These are phyloP conservation scores for Coprinopsis strossmayeri DNA, from an alignment of 768 basidiomycete species.

Conservation along the genomic window DNA sequence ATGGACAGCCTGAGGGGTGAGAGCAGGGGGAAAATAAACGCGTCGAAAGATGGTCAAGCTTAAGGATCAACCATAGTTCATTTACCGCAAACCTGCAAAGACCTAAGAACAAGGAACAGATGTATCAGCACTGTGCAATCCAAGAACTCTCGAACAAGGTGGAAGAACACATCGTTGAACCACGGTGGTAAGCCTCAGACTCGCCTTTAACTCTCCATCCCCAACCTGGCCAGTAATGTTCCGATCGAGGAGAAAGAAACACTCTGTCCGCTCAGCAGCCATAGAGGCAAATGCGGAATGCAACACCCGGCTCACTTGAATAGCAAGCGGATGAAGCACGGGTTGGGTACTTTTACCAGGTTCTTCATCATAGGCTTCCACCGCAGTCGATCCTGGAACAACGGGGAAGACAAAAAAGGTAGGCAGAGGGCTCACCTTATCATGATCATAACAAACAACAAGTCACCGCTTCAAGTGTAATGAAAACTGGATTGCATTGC, in stretches of 20 bases:
- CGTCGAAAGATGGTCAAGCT: too few relatives aligned
- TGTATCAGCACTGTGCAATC: too few relatives aligned
- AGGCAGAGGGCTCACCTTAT: too few relatives aligned
- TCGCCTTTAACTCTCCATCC: slow-evolving; percentile 84
- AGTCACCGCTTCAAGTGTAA: background rate
- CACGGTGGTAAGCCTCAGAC: slow-evolving; percentile 53
- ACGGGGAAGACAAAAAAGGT: too few relatives aligned
- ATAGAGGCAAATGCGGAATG: slow-evolving; percentile 20
- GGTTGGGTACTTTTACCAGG: slow-evolving; percentile 89
- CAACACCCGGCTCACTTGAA: slow-evolving; percentile 28
- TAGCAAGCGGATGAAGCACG: slow-evolving; percentile 26
- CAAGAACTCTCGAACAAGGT: too few relatives aligned
- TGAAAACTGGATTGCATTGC: slow-evolving; percentile 5
- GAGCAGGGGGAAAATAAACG: too few relatives aligned
- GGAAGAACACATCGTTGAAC: slow-evolving; percentile 2
- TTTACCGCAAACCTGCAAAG: background rate
- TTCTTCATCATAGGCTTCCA: slow-evolving; percentile 63
- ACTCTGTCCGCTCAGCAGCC: background rate
- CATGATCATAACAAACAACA: too few relatives aligned
- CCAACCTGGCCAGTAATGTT: slow-evolving; percentile 46
- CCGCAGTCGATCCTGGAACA: slow-evolving; percentile 11
- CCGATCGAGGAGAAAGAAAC: slow-evolving; percentile 17
- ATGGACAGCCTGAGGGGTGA: too few relatives aligned
- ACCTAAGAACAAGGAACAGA: background rate
- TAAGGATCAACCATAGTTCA: background rate